Conservation (phyloP, 805 yeast genomes). For the Spathaspora gorwiae region DNA sequence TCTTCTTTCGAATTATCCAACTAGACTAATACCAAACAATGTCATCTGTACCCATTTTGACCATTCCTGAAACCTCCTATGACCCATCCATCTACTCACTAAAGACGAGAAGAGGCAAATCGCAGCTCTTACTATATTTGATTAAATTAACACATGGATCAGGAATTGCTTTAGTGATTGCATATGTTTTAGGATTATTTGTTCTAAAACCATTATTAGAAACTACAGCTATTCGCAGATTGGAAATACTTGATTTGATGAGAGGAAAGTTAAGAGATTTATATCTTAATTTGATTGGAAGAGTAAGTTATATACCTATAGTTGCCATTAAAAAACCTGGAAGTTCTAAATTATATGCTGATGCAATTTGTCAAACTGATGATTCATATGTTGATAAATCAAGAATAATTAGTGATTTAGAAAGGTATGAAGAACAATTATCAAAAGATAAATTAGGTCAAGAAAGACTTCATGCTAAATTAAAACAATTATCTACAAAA, state of each 20-base stretch:
- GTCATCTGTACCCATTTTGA: conserved; percentile 26
- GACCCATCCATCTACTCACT: conserved; percentile 23
- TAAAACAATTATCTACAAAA: conserved; percentile 16
- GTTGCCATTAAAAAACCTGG: conserved; percentile 27
- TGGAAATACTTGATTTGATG: conserved; percentile 31
- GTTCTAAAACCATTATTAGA: conserved; percentile 33
- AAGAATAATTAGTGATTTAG: conserved; percentile 8
- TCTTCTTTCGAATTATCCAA: no score
- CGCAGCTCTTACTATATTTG: conserved; percentile 23
- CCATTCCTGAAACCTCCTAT: conserved; percentile 40
- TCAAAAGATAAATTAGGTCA: conserved; percentile 24
- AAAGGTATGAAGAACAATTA: conserved; percentile 13
- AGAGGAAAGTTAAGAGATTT: conserved; percentile 30
- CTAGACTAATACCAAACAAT: neutral
- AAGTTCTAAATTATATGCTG: conserved; percentile 29
- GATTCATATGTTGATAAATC: conserved; percentile 16
- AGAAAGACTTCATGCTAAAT: conserved; percentile 16
- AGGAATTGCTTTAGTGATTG: conserved; percentile 22
- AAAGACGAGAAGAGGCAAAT: conserved; percentile 12
- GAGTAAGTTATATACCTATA: conserved; percentile 36
- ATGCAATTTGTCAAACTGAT: conserved; percentile 36
- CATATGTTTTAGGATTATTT: conserved; percentile 29
- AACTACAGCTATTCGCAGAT: conserved; percentile 21
- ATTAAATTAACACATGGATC: conserved; percentile 31
- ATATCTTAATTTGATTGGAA: conserved; percentile 28